Conservation (phyloP, 345 rosid species). For the Alliaria petiolata region DNA sequence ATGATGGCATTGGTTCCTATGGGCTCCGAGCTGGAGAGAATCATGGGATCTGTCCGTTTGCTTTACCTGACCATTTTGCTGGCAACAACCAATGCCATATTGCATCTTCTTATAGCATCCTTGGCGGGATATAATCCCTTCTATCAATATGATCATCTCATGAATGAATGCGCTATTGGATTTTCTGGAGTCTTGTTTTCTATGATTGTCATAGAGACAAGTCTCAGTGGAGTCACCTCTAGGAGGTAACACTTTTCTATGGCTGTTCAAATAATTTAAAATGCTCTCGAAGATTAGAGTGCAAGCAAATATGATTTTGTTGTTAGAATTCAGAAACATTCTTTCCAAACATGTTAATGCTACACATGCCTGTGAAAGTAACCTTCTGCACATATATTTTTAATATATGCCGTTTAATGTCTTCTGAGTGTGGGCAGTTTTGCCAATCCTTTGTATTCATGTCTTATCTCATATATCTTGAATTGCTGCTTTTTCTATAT, state of each 20-base stretch:
- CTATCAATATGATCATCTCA: slow-evolving; percentile 32
- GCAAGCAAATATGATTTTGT: background rate
- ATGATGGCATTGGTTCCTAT: slow-evolving; percentile 96
- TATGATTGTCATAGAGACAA: slow-evolving; percentile 91
- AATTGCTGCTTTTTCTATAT: slow-evolving; percentile 25
- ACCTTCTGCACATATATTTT: background rate
- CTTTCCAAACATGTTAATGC: background rate
- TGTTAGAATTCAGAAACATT: background rate
- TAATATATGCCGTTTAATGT: background rate
- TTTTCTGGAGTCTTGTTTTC: slow-evolving; percentile 93
- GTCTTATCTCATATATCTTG: slow-evolving; percentile 5
- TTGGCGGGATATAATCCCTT: slow-evolving; percentile 67
- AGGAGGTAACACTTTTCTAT: slow-evolving; percentile 60
- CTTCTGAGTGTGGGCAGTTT: too few relatives aligned
- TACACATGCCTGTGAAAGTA: background rate
- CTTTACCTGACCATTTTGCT: slow-evolving; percentile 63
- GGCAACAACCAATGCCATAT: slow-evolving; percentile 78
- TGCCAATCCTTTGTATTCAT: too few relatives aligned
- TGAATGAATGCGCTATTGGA: slow-evolving; percentile 88
- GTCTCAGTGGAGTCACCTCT: slow-evolving; percentile 81
- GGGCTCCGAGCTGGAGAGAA: slow-evolving; percentile 94
- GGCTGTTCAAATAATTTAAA: background rate
- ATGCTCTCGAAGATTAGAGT: background rate
- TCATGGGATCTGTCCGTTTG: slow-evolving; percentile 92
- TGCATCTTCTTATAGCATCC: slow-evolving; percentile 72